These are phyloP conservation scores for Hypoxylon sp. DNA, from an alignment of 2,329 filamentous ascomycete genomes.

Conservation along the genomic window DNA sequence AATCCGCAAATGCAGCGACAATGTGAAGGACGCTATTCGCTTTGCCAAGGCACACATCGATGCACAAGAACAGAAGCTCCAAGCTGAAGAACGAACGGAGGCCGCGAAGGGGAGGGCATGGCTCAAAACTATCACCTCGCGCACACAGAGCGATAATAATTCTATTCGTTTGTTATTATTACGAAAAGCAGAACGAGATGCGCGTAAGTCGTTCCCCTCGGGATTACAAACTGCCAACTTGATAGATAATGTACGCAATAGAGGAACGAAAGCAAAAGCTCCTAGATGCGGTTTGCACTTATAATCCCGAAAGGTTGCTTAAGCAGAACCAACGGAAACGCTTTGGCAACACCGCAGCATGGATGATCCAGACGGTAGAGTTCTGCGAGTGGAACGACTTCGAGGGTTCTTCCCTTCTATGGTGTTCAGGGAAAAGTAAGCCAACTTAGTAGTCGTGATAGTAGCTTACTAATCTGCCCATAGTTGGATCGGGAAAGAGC, in stretches of 20 bases:
- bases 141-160: neutral
- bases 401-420: constrained; percentile 29
- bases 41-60: constrained; percentile 40
- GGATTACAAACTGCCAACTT: neutral
- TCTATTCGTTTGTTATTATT: neutral
- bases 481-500: constrained; percentile 45
- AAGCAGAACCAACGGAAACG: constrained; percentile 44
- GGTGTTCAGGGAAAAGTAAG: constrained; percentile 47
- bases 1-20: constrained; percentile 30
- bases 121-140: constrained; percentile 6
- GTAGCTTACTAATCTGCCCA: too few species aligned
- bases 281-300: constrained; percentile 40
- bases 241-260: neutral
- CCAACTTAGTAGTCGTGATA: neutral
- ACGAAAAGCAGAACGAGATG: neutral
- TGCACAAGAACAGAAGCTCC: constrained; percentile 35
- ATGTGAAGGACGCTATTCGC: constrained; percentile 39
- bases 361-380: constrained; percentile 9
- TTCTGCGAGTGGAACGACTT: constrained; percentile 36
- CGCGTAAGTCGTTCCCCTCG: neutral
- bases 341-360: constrained; percentile 37
- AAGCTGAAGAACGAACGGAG: constrained; percentile 31
- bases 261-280: constrained; percentile 35
- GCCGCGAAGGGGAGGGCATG: constrained; percentile 12
- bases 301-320: constrained; percentile 39